Evolutionary conservation across 176 grass and related monocot species (phyloP).

Genomic region (Luzula sylvatica): DNA sequence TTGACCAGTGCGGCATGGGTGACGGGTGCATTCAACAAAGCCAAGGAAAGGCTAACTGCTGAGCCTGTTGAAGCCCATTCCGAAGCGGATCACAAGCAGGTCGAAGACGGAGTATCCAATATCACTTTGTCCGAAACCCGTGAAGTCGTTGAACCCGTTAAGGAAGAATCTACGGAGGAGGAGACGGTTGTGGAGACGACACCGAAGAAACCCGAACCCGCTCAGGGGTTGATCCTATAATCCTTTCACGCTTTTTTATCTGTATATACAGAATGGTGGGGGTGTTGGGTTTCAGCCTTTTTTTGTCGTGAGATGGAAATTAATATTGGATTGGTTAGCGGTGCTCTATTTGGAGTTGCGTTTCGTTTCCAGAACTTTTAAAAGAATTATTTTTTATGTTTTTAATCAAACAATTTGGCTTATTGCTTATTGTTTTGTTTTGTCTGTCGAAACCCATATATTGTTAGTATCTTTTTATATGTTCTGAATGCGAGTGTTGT

Average conservation of each 20-base stretch:
- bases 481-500: no score
- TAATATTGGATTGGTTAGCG: no score
- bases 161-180: not conserved
- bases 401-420: no score
- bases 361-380: no score
- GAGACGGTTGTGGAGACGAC: slow-evolving; percentile 7
- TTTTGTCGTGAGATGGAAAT: no score
- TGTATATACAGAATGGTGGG: slow-evolving; percentile 24
- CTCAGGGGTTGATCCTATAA: slow-evolving; percentile 50
- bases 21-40: slow-evolving; percentile 66
- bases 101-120: slow-evolving; percentile 12
- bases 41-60: slow-evolving; percentile 37
- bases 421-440: no score
- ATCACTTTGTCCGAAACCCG: slow-evolving; percentile 28
- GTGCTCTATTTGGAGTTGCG: no score
- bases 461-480: no score
- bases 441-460: no score
- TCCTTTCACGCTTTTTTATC: slow-evolving; percentile 18
- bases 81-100: slow-evolving; percentile 20
- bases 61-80: slow-evolving; percentile 28
- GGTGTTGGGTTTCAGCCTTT: no score
- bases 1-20: slow-evolving; percentile 64
- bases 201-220: slow-evolving; percentile 31
- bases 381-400: no score
- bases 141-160: slow-evolving; percentile 21